Conservation (phyloP, 805 yeast genomes). For the Ascoidea asiatica region DNA sequence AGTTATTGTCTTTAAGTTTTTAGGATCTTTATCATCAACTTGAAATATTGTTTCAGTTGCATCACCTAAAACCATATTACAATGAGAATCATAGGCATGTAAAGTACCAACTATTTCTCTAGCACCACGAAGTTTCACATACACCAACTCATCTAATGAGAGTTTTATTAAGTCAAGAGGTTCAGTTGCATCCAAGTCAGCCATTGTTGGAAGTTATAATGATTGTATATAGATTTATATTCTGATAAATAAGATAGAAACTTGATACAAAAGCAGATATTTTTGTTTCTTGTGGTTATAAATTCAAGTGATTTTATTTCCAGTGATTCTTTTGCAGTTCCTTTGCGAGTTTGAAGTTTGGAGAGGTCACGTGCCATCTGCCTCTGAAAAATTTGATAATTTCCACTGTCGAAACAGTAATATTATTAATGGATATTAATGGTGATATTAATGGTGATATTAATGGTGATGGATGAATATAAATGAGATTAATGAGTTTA, state of each 20-base stretch:
- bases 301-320: background rate
- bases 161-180: conserved; percentile 87
- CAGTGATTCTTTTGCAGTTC: background rate
- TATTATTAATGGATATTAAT: too few relatives aligned
- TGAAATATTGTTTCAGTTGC: conserved; percentile 73
- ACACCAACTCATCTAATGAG: conserved; percentile 75
- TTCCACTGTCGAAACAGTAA: too few relatives aligned
- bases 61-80: conserved; percentile 90
- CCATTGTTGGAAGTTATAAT: conserved; percentile 1
- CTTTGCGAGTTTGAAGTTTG: too few relatives aligned
- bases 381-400: background rate
- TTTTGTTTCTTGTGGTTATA: too few relatives aligned
- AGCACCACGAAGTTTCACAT: conserved; percentile 86
- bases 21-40: conserved; percentile 33
- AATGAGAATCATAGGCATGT: conserved; percentile 85
- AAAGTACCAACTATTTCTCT: conserved; percentile 72
- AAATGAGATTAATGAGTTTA: too few relatives aligned
- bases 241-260: too few relatives aligned
- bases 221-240: background rate
- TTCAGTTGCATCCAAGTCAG: conserved; percentile 28
- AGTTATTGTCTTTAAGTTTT: conserved; percentile 26
- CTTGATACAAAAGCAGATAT: too few relatives aligned
- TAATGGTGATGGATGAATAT: too few relatives aligned
- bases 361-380: too few relatives aligned
- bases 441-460: too few relatives aligned